Evolutionary conservation across 352 stramenopile genomes (phyloP), one percentile per base, ranked within the genome.

Genomic region (Aphanomyces invadans): DNA sequence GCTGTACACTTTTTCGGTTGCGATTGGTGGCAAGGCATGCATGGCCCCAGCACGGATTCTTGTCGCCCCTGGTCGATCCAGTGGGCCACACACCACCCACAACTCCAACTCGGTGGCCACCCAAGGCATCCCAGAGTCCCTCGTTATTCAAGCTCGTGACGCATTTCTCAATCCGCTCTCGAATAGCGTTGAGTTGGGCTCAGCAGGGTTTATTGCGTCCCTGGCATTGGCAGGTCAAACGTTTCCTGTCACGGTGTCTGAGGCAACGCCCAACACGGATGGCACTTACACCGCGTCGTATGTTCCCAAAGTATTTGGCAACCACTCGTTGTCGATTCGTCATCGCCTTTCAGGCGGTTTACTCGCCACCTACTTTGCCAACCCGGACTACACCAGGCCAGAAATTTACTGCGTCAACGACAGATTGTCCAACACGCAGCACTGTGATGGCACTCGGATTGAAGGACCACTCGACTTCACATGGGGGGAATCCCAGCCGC

Each of bases 121-220:
- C 0, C 85, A 93, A 80, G 81, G 70, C 21, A 73, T 80, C 1
- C 48, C 65, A 23, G 85, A 90, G 48, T 69, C 62, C 31, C 97
- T 98, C 71, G 77, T 72, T 10, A 72, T 99, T 2, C 86, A 98
- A 65, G 76, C 87, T 15, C 85, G 93, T 32, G 95, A 98, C 71
- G 70, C 74, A 2, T 98, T 97, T 67, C 79, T 83, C 4, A 99
- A 99, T 72, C 73, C 76, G 32, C 75, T 98, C 9, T 84, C 95
- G 29, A 87, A 73, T 0, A 90, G 75, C 32, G 90, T 81, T 0
- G 83, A 91, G 48, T 53, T 95, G 10, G 62, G 70, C 17, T 69
- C 66, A 3, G 33, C 73, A 0, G 84, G 70, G 0, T 91, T 96
- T 57, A 62, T 92, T 3, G 70, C 88, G 3, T 71, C 48, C 4